phyloP scores from a whole-genome alignment of 2,329 filamentous ascomycete species.

The Sporothrix dimorphospora region DNA sequence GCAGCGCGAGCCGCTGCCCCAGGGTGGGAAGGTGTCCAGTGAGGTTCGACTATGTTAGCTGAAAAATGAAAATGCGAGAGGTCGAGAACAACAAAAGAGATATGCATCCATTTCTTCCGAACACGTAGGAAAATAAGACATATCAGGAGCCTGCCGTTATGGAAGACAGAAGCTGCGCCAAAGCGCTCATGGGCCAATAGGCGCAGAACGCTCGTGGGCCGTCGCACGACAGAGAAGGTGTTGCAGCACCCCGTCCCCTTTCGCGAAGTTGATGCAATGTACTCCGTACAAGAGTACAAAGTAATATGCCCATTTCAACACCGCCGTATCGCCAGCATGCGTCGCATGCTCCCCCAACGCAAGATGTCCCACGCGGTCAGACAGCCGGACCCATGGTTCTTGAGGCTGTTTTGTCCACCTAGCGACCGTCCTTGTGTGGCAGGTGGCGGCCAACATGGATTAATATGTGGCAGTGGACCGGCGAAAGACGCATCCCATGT shows the following conservation, averaged over 20 bases:
- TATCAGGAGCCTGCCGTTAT: conserved; percentile 9
- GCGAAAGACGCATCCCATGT: conserved; percentile 4
- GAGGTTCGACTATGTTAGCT: background rate
- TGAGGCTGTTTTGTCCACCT: background rate
- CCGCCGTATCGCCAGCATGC: conserved; percentile 23
- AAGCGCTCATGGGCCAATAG: conserved; percentile 13
- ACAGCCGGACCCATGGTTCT: conserved; percentile 17
- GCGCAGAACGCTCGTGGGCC: background rate
- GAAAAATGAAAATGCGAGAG: background rate
- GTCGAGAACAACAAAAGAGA: background rate
- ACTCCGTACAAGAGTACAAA: background rate
- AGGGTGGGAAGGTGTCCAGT: background rate
- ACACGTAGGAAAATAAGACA: background rate
- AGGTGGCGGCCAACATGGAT: background rate
- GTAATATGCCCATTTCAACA: background rate
- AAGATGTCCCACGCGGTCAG: conserved; percentile 18
- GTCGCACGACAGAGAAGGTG: conserved; percentile 10
- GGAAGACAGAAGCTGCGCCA: conserved; percentile 3
- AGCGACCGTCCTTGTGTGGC: conserved; percentile 7
- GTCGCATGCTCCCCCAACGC: conserved; percentile 17
- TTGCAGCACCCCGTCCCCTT: conserved; percentile 13
- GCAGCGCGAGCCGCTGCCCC: conserved; percentile 10
- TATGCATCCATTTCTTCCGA: background rate
- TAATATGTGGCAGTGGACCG: background rate
- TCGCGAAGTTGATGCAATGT: conserved; percentile 6